Base-by-base conservation (phyloP, 2,329 filamentous ascomycete genomes). In the Xylaria sp. region DNA sequence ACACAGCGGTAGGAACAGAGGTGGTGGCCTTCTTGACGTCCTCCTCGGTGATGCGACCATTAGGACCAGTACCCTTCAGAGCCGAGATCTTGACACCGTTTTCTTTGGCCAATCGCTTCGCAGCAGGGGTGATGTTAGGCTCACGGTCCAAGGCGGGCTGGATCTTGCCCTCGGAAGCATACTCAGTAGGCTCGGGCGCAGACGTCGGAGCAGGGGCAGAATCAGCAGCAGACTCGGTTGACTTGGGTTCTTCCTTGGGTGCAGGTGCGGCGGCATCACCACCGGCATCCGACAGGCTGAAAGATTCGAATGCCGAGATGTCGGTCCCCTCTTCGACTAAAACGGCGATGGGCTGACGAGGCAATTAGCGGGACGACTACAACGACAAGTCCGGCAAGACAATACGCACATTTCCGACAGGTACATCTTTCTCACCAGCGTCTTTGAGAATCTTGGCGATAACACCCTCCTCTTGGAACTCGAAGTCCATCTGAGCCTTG, bases 401-500 rank as follows among this genome's bases (percentile, higher is more conserved):
- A 53, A 56, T 61, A 88, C 92, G 83, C 87, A 99, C 95, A 80
- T 91, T 95, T 78, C 95, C 95, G 73, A 99, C 93, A 31, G 94
- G 79, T 66, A 99, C 83, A 78, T 99, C 95, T 85, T 98, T 99
- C 79, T 90, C 90, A 69, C 96, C 96, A 64, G 90, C 89, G 47
- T 97, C 91, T 83, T 93, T 95, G 75, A 99, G 84, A 68, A 98
- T 86, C 86, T 97, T 97, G 74, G 95, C 94, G 71, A 99, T 85
- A 64, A 96, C 87, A 83, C 94, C 95, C 78, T 98, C 95, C 75
- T 99, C 95, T 81, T 99, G 95, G 82, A 96, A 98, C 81, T 99
- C 95, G 78, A 99, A 98, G 84, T 99, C 95, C 95, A 99, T 99
- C 84, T 98, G 95, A 69, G 95, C 95, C 87, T 99, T 99, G 82